A percentile compares a stretch with the other conserved stretches of the same genome.
These are phyloP conservation scores for Candida namnaoensis DNA, from an alignment of 805 yeast species.

Conservation along the genomic window DNA sequence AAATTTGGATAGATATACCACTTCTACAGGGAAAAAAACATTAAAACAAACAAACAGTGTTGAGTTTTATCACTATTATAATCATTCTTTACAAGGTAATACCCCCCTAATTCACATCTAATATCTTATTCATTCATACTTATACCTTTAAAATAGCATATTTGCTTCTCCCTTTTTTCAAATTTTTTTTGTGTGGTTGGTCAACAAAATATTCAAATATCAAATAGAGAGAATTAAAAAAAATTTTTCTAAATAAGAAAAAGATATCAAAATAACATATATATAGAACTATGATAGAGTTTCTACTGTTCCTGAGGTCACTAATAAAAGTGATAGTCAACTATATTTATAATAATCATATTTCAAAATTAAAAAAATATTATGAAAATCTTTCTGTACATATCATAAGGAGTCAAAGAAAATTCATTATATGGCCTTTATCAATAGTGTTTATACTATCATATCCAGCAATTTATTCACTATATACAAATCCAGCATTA, in stretches of 20 bases:
- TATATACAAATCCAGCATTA: constrained; percentile 19
- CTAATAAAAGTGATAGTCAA: constrained; percentile 7
- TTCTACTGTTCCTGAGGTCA: constrained; percentile 11
- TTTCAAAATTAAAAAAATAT: constrained; percentile 9
- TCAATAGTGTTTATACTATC: constrained; percentile 36
- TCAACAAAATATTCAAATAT: background rate
- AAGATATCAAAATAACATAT: background rate
- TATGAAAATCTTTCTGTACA: constrained; percentile 14
- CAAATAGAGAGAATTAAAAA: background rate
- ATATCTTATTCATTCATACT: too few species aligned
- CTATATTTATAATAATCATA: constrained; percentile 7
- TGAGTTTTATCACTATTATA: too few species aligned
- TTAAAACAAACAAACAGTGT: too few species aligned
- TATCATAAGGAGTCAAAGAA: constrained; percentile 29
- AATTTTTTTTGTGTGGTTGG: too few species aligned
- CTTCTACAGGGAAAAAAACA: too few species aligned
- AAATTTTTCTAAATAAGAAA: background rate
- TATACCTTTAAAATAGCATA: too few species aligned
- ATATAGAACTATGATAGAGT: constrained; percentile 11
- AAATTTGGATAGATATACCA: too few species aligned
- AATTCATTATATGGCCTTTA: constrained; percentile 40
- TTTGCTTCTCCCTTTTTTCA: too few species aligned
- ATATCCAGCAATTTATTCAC: constrained; percentile 36
- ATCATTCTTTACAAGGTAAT: too few species aligned
- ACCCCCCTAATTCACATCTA: too few species aligned